Conservation (phyloP, 257 asterid genomes). For the Lantana camara region DNA sequence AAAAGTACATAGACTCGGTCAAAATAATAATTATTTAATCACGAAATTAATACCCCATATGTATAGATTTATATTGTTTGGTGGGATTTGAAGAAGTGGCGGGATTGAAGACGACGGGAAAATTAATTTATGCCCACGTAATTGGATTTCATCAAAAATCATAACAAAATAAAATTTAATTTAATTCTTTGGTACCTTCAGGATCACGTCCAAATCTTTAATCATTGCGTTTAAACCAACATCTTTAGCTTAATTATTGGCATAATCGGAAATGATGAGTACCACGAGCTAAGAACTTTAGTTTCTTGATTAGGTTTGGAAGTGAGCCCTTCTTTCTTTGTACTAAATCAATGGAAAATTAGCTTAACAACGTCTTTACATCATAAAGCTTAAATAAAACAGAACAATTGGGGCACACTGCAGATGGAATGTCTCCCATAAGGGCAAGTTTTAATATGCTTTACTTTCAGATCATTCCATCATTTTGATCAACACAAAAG, state of each 20-base stretch:
- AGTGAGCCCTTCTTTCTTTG: not conserved
- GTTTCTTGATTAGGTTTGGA: not conserved
- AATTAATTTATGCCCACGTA: too few species aligned
- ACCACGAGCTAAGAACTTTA: not conserved
- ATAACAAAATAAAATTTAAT: too few species aligned
- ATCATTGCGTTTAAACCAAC: not conserved
- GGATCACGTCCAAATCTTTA: too few species aligned
- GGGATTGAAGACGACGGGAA: too few species aligned
- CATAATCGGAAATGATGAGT: not conserved
- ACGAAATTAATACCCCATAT: too few species aligned
- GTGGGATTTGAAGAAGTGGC: too few species aligned
- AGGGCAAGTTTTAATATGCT: conserved; percentile 31
- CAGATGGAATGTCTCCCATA: conserved; percentile 54
- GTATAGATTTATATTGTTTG: too few species aligned
- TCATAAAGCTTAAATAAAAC: conserved; percentile 30
- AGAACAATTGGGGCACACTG: conserved; percentile 35
- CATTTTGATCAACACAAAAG: conserved; percentile 24
- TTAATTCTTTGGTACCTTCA: too few species aligned
- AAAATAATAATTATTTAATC: conserved; percentile 23
- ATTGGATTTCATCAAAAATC: too few species aligned
- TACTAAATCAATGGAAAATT: not conserved
- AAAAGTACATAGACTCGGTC: conserved; percentile 16
- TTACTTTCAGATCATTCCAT: conserved; percentile 42
- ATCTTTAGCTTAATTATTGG: not conserved
- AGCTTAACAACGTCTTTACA: conserved; percentile 9